These are phyloP conservation scores for Drosera capensis DNA, from an alignment of 148 eudicot genomes.

Conservation along the genomic window DNA sequence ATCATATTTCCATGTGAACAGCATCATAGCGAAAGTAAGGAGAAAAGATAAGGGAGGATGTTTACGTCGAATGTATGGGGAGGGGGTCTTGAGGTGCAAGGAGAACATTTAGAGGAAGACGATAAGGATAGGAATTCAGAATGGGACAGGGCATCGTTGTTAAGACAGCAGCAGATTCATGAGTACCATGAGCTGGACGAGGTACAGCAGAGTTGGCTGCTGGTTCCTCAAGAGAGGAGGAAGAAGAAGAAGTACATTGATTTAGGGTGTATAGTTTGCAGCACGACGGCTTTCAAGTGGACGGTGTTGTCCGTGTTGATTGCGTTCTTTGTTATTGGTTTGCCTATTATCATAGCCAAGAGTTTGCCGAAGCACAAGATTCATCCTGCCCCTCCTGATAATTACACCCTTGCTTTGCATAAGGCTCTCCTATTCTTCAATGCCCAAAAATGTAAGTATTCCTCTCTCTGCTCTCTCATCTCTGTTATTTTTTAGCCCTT, in stretches of 20 bases:
- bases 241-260: slow-evolving; percentile 39
- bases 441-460: slow-evolving; percentile 46
- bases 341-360: slow-evolving; percentile 37
- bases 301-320: slow-evolving; percentile 16
- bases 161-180: slow-evolving; percentile 13
- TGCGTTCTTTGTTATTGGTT: slow-evolving; percentile 23
- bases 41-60: slow-evolving; percentile 10
- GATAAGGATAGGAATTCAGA: slow-evolving; percentile 17
- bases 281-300: slow-evolving; percentile 25
- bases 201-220: slow-evolving; percentile 54
- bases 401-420: slow-evolving; percentile 35
- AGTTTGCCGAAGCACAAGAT: slow-evolving; percentile 25
- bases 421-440: slow-evolving; percentile 50
- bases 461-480: background rate
- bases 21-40: background rate
- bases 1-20: too few relatives aligned
- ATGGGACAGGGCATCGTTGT: slow-evolving; percentile 34
- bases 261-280: slow-evolving; percentile 40
- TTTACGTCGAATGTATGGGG: slow-evolving; percentile 41
- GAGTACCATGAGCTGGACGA: slow-evolving; percentile 20
- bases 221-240: slow-evolving; percentile 23
- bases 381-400: slow-evolving; percentile 17
- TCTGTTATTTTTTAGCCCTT: background rate
- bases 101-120: slow-evolving; percentile 9
- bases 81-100: slow-evolving; percentile 27